Percentiles rank a stretch among this genome's conserved stretches.
phyloP scores from a whole-genome alignment of 2,329 filamentous ascomycete species.

The Colletotrichum sp. region DNA sequence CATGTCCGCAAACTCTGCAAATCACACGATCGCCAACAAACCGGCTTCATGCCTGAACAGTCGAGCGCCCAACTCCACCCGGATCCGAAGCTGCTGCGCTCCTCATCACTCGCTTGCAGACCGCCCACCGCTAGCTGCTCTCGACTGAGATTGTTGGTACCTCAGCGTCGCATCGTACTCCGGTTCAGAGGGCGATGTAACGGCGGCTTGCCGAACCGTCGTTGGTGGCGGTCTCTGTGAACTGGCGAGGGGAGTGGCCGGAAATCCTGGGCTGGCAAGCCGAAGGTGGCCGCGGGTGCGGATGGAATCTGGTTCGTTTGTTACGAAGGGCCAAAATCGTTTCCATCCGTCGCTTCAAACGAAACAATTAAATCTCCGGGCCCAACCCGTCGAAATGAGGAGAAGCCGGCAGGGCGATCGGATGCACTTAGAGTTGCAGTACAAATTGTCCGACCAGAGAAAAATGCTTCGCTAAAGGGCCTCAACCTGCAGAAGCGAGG shows the following conservation, averaged over 20 bases:
- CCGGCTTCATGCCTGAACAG: neutral
- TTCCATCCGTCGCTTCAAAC: neutral
- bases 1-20: neutral
- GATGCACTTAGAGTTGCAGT: neutral
- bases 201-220: conserved; percentile 2
- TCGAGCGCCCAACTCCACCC: neutral
- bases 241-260: neutral
- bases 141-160: conserved; percentile 2
- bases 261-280: neutral
- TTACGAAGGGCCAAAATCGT: neutral
- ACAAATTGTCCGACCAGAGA: neutral
- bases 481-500: neutral
- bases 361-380: conserved; percentile 20
- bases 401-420: neutral
- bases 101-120: neutral
- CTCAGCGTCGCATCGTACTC: neutral
- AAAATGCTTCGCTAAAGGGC: neutral
- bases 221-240: neutral
- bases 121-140: neutral
- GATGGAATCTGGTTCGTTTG: neutral
- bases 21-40: neutral
- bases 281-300: neutral
- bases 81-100: neutral
- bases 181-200: conserved; percentile 13
- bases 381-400: neutral